Evolutionary conservation across 2,329 filamentous ascomycete genomes (phyloP).

Genomic region (Cercospora zeina): DNA sequence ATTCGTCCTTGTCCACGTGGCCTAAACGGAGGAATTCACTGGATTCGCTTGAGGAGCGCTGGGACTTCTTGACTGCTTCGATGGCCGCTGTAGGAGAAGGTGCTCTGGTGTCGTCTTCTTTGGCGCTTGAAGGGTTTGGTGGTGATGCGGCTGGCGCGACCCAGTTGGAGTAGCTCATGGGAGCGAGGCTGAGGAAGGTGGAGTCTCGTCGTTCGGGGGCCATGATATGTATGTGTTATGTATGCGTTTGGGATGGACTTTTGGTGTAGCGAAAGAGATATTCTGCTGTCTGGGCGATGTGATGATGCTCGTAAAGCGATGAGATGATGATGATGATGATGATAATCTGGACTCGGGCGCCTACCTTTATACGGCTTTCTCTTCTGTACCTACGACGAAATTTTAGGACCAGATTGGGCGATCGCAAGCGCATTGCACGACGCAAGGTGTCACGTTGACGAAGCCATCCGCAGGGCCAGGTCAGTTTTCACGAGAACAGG

Average conservation of each 20-base stretch:
- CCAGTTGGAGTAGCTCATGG: constrained; percentile 25
- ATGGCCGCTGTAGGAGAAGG: constrained; percentile 17
- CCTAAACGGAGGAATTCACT: constrained; percentile 25
- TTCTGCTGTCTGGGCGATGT: not conserved
- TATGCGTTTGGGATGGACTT: not conserved
- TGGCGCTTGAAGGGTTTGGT: constrained; percentile 7
- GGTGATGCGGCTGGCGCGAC: constrained; percentile 21
- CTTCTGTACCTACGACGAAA: constrained; percentile 7
- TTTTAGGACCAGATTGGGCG: constrained; percentile 1
- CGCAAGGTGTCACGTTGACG: constrained; percentile 20
- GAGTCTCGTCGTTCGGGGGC: constrained; percentile 24
- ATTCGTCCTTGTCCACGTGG: constrained; percentile 22
- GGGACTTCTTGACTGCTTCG: constrained; percentile 23
- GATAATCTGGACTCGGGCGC: not conserved
- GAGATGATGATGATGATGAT: not conserved
- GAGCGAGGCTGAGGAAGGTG: constrained; percentile 29
- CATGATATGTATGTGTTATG: constrained; percentile 16
- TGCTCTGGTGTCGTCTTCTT: constrained; percentile 4
- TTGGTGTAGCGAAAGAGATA: not conserved
- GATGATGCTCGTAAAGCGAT: constrained; percentile 2
- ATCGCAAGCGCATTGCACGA: constrained; percentile 24
- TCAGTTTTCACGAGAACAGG: constrained; percentile 24
- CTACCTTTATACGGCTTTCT: not conserved
- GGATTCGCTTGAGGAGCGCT: constrained; percentile 27
- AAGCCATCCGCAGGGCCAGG: constrained; percentile 25